A percentile compares a stretch with the other conserved stretches of the same genome.
These are phyloP conservation scores for Vitis cinerea DNA, from an alignment of 164 flowering plant genomes.

Conservation along the genomic window DNA sequence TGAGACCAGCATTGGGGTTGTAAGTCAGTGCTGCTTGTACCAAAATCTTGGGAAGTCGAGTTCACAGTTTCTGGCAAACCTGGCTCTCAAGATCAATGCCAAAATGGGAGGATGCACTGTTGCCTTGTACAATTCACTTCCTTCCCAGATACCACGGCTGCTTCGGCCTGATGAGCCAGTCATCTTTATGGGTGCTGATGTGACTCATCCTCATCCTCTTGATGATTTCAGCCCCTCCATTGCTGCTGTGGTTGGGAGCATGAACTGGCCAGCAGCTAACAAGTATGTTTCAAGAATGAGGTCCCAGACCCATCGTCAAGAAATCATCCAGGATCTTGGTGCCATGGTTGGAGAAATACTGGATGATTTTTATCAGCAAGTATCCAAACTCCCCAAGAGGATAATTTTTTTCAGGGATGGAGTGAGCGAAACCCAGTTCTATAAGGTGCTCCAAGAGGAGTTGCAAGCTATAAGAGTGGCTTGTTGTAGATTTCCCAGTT, in stretches of 20 bases:
- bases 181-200: constrained; percentile 97
- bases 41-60: constrained; percentile 54
- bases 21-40: constrained; percentile 88
- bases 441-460: constrained; percentile 77
- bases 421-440: constrained; percentile 89
- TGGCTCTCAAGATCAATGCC: constrained; percentile 93
- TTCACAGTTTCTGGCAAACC: constrained; percentile 82
- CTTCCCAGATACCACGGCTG: constrained; percentile 71
- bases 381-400: constrained; percentile 54
- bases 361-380: constrained; percentile 56
- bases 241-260: constrained; percentile 93
- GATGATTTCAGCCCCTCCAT: constrained; percentile 89
- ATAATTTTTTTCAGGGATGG: constrained; percentile 94
- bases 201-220: constrained; percentile 93
- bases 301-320: constrained; percentile 84
- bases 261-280: constrained; percentile 96
- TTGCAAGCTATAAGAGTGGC: constrained; percentile 63
- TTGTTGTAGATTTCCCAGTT: constrained; percentile 52
- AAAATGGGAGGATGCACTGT: constrained; percentile 93
- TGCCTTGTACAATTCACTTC: constrained; percentile 70
- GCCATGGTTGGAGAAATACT: constrained; percentile 78
- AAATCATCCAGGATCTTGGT: constrained; percentile 79
- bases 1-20: constrained; percentile 78
- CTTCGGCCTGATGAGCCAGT: constrained; percentile 58
- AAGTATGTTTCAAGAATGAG: constrained; percentile 80